Conservation (phyloP, 2,329 filamentous ascomycete species). For the Ustulina deusta region DNA sequence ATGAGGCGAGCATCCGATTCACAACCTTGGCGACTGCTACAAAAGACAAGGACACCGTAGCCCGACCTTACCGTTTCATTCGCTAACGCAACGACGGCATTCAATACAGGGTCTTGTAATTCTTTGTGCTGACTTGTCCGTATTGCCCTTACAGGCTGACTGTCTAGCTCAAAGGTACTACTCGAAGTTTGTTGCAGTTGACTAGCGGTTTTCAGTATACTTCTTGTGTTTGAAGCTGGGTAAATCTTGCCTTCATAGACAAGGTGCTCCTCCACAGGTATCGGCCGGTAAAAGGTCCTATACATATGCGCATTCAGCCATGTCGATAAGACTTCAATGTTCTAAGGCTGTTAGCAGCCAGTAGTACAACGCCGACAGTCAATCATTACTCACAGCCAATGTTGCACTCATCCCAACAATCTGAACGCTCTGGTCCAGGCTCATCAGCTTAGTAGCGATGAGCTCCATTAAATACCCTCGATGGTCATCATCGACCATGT, state of each 20-base stretch:
- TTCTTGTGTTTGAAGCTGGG: constrained; percentile 68
- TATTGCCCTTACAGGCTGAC: constrained; percentile 62
- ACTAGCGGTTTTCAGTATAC: constrained; percentile 68
- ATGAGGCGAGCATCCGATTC: constrained; percentile 77
- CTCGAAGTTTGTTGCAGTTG: constrained; percentile 58
- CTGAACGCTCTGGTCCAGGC: constrained; percentile 74
- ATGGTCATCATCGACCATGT: constrained; percentile 83
- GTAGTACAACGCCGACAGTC: constrained; percentile 15
- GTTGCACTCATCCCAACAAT: constrained; percentile 86
- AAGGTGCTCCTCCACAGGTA: constrained; percentile 81
- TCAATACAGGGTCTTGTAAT: constrained; percentile 72
- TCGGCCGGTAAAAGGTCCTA: constrained; percentile 77
- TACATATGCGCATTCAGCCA: constrained; percentile 81
- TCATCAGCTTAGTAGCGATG: constrained; percentile 78
- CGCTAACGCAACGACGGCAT: constrained; percentile 77
- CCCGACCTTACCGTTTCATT: constrained; percentile 76
- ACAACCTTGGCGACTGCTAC: constrained; percentile 74
- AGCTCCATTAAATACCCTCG: constrained; percentile 81
- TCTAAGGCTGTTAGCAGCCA: constrained; percentile 59
- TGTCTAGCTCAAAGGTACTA: constrained; percentile 53
- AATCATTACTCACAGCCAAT: constrained; percentile 66
- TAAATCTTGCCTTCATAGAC: constrained; percentile 79
- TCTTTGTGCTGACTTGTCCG: constrained; percentile 69
- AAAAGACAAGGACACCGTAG: constrained; percentile 80
- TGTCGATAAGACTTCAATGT: constrained; percentile 74